Base-by-base conservation (phyloP, 306 rosid species). In the Rosa lucieae region DNA sequence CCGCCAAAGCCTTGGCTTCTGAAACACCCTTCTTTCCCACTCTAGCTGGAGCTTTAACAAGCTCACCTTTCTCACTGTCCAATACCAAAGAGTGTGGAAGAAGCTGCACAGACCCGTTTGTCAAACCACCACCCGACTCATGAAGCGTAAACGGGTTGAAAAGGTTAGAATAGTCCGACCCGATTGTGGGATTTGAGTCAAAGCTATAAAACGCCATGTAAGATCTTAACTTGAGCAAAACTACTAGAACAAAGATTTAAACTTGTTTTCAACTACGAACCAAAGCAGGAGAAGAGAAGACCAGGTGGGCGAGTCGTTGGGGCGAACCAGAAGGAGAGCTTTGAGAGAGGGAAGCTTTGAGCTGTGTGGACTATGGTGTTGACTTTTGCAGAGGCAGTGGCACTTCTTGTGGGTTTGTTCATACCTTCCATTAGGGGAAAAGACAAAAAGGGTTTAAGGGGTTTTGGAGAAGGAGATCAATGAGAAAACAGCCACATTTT, bases 241-340 rank as follows among this genome's bases (percentile, higher is more conserved):
- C 14, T 67, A 42, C 35, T 7, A 3, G 23, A 43, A 82, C 18
- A 70, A 70, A 59, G 6, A 44, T 40, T 11, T 5, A 3, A 62
- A 62, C 1, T 29, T 58, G 4, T 4, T 10, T 9, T n/a, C 5
- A 2, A 58, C 35, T 62, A 84, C 43, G 85, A 78, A 80, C 76
- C 85, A 32, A 79, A 87, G 79, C 55, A 37, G 20, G 77, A 81
- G 76, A 77, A 84, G 44, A 87, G 77, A 39, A 32, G 75, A 76
- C 91, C 87, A n/a, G 98, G 98, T 55, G 98, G 98, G 75, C 94
- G 90, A 78, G 92, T 83, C 0, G 88, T 88, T 8, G 90, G 92
- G 46, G 94, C 88, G 52, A 88, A 91, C 96, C 94, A 89, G 66
- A 93, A 91, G 63, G 92, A 87, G 78, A 88, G 92, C 81, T 81